Conservation (phyloP, 306 rosid genomes). For the Abrus pulchellus region DNA sequence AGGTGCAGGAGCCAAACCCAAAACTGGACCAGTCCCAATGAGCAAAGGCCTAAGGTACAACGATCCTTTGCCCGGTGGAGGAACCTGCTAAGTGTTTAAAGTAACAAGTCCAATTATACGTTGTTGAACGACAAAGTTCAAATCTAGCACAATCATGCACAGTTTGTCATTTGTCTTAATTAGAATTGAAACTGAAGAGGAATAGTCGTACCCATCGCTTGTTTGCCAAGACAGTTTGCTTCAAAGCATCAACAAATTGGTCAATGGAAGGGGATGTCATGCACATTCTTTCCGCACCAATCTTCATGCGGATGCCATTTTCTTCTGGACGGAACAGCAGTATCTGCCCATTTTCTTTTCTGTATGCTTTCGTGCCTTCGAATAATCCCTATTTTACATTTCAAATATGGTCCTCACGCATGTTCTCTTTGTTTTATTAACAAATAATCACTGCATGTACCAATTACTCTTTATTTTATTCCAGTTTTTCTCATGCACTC, state of each 20-base stretch:
- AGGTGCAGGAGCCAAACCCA: constrained; percentile 85
- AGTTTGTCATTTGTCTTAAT: background rate
- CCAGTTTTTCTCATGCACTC: too few relatives aligned
- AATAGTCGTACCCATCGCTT: constrained; percentile 75
- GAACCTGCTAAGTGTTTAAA: constrained; percentile 61
- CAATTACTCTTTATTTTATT: too few relatives aligned
- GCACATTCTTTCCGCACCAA: constrained; percentile 89
- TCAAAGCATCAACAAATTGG: constrained; percentile 79
- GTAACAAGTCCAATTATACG: background rate
- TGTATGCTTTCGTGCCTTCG: constrained; percentile 90
- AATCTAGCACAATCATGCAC: background rate
- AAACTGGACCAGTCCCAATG: constrained; percentile 80
- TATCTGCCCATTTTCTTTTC: constrained; percentile 75
- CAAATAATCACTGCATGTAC: too few relatives aligned
- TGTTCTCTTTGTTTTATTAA: too few relatives aligned
- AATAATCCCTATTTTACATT: constrained; percentile 66
- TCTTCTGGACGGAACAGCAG: constrained; percentile 83
- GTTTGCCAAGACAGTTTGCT: constrained; percentile 76
- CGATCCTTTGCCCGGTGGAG: constrained; percentile 86
- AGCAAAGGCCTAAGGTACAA: constrained; percentile 87
- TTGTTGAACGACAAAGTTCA: background rate
- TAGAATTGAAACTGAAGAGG: background rate
- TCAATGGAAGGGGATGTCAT: constrained; percentile 78
- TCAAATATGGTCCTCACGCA: background rate
- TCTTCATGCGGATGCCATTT: constrained; percentile 79